phyloP scores from a whole-genome alignment of 1,284 basidiomycete species.

The Ganoderma sinense region DNA sequence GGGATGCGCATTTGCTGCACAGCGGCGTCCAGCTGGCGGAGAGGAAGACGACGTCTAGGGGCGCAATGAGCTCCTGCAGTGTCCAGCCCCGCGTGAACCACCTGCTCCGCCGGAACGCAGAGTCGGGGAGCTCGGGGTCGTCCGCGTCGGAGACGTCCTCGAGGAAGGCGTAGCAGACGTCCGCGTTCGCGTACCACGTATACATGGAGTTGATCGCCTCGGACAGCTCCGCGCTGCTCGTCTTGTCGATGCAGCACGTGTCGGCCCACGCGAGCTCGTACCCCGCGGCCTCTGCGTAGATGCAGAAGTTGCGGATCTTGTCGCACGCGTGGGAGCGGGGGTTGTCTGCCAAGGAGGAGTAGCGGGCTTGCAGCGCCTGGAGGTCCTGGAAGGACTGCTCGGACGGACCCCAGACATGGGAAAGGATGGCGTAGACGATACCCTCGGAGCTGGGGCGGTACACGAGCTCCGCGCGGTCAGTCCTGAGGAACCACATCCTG shows the following conservation, averaged over 20 bases:
- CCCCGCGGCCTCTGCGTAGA: constrained; percentile 11
- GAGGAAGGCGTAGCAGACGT: constrained; percentile 11
- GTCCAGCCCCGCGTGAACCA: constrained; percentile 18
- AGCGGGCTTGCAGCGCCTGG: not conserved
- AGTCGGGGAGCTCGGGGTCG: constrained; percentile 6
- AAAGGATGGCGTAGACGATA: constrained; percentile 11
- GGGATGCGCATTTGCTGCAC: constrained; percentile 13
- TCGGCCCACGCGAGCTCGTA: constrained; percentile 13
- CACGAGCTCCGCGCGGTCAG: constrained; percentile 14
- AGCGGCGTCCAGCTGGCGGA: constrained; percentile 13
- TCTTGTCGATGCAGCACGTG: constrained; percentile 21
- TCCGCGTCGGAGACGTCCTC: constrained; percentile 11
- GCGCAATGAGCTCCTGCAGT: constrained; percentile 17
- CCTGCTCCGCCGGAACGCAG: constrained; percentile 7
- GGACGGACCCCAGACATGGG: constrained; percentile 15
- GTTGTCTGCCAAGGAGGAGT: not conserved
- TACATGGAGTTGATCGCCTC: constrained; percentile 19
- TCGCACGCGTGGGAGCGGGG: constrained; percentile 4
- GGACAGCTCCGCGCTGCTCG: constrained; percentile 15
- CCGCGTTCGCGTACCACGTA: constrained; percentile 11
- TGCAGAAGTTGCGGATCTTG: constrained; percentile 15
- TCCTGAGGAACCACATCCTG: constrained; percentile 16
- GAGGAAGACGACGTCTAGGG: constrained; percentile 13
- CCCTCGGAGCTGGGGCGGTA: constrained; percentile 3
- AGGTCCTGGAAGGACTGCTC: constrained; percentile 17